Evolutionary conservation across 1,284 basidiomycete species (phyloP).

Genomic region (Spongiforma sp.): DNA sequence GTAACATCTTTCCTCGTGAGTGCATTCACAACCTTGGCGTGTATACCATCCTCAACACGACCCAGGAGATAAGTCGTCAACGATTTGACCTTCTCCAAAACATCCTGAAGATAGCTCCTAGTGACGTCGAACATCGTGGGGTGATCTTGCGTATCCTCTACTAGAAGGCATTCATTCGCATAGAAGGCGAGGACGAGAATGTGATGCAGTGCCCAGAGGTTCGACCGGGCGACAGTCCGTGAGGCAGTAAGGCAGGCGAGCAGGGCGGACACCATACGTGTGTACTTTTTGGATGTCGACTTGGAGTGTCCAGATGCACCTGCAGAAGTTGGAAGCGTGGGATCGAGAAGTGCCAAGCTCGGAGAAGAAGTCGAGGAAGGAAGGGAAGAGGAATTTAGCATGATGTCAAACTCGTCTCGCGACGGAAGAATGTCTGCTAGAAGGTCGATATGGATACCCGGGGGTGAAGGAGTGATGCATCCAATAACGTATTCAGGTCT

Average conservation of each 20-base stretch:
- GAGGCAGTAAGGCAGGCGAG: constrained; percentile 66
- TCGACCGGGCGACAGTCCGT: constrained; percentile 58
- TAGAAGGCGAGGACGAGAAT: constrained; percentile 63
- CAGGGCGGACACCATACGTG: constrained; percentile 66
- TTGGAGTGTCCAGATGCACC: constrained; percentile 33
- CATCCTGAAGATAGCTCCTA: constrained; percentile 31
- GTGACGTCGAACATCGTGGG: constrained; percentile 45
- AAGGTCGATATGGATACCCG: constrained; percentile 41
- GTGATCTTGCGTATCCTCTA: constrained; percentile 53
- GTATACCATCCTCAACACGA: constrained; percentile 44
- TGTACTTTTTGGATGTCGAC: constrained; percentile 65
- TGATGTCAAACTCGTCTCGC: constrained; percentile 48
- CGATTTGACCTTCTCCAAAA: constrained; percentile 61
- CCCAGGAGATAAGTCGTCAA: constrained; percentile 72
- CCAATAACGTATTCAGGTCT: constrained; percentile 57
- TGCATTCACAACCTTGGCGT: constrained; percentile 20
- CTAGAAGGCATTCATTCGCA: constrained; percentile 57
- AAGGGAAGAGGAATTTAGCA: constrained; percentile 48
- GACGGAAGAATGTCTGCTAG: constrained; percentile 60
- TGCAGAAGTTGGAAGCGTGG: constrained; percentile 56
- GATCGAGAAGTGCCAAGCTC: constrained; percentile 67
- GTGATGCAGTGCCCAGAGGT: constrained; percentile 70
- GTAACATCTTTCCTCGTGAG: constrained; percentile 36
- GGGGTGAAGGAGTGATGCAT: constrained; percentile 38
- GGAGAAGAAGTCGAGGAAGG: constrained; percentile 55